Evolutionary conservation across 345 rosid species (phyloP).

Genomic region (Erodium maritimum): DNA sequence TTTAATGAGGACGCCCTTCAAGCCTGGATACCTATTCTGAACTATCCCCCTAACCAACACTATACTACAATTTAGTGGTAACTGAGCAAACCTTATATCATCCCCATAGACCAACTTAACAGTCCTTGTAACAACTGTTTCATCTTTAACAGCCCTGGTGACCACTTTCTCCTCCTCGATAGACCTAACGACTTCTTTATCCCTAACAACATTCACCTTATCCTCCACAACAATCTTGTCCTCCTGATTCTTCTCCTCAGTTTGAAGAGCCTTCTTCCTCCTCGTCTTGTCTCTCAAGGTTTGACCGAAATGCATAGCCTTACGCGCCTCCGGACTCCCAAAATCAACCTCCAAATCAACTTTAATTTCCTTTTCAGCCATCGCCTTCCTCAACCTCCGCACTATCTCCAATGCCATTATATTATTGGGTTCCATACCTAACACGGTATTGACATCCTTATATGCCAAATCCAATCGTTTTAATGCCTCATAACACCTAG

Average conservation of each 20-base stretch:
- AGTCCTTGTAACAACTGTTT: conserved; percentile 48
- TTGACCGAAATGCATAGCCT: conserved; percentile 30
- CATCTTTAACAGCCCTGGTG: conserved; percentile 27
- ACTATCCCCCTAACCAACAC: conserved; percentile 63
- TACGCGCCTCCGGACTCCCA: conserved; percentile 26
- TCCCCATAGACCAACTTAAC: conserved; percentile 85
- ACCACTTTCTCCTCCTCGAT: conserved; percentile 38
- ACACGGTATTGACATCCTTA: conserved; percentile 55
- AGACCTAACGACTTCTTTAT: conserved; percentile 12
- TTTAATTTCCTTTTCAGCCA: conserved; percentile 55
- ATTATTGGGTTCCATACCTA: conserved; percentile 59
- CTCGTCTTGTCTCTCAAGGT: conserved; percentile 53
- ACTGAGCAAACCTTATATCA: conserved; percentile 88
- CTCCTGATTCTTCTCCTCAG: conserved; percentile 18
- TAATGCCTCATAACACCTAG: conserved; percentile 83
- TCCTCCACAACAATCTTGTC: conserved; percentile 30
- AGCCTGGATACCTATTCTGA: conserved; percentile 62
- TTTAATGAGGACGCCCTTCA: conserved; percentile 69
- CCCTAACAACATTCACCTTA: conserved; percentile 9
- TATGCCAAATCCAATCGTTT: conserved; percentile 67
- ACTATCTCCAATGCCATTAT: conserved; percentile 63
- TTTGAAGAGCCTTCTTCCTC: conserved; percentile 37
- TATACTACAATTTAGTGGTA: conserved; percentile 56
- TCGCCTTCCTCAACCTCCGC: conserved; percentile 48
- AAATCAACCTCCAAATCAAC: conserved; percentile 49